These are phyloP conservation scores for Coemansia sp. DNA, from an alignment of 192 early-diverging fungal species.

Conservation along the genomic window DNA sequence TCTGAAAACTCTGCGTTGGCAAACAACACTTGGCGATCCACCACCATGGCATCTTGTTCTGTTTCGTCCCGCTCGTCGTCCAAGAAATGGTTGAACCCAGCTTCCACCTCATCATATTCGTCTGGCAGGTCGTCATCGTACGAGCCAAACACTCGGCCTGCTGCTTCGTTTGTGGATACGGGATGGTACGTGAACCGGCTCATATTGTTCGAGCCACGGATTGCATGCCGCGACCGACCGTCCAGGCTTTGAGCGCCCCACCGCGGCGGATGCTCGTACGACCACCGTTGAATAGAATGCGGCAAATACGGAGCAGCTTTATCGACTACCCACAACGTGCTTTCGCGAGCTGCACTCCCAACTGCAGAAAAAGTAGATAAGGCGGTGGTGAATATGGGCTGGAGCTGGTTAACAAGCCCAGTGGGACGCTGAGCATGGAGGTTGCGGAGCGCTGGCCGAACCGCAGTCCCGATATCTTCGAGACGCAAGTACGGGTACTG, in stretches of 20 bases:
- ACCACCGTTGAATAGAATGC: conserved; percentile 41
- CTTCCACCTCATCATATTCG: conserved; percentile 51
- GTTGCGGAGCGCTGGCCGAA: conserved; percentile 28
- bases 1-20: conserved; percentile 48
- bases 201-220: conserved; percentile 15
- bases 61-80: conserved; percentile 29
- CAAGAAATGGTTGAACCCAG: conserved; percentile 51
- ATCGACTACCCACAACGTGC: conserved; percentile 42
- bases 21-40: conserved; percentile 48
- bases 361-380: conserved; percentile 37
- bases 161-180: conserved; percentile 32
- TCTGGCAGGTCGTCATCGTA: conserved; percentile 19
- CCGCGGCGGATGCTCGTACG: conserved; percentile 50
- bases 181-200: conserved; percentile 38
- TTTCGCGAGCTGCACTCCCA: conserved; percentile 31
- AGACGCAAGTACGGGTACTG: conserved; percentile 49
- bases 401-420: conserved; percentile 30
- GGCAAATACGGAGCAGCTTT: conserved; percentile 47
- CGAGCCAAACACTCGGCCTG: conserved; percentile 17
- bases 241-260: conserved; percentile 44
- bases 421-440: conserved; percentile 11
- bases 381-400: conserved; percentile 46
- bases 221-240: conserved; percentile 21
- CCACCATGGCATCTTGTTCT: conserved; percentile 9
- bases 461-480: conserved; percentile 38